Base-by-base conservation (phyloP, 345 rosid species). In the Jatropha curcas region DNA sequence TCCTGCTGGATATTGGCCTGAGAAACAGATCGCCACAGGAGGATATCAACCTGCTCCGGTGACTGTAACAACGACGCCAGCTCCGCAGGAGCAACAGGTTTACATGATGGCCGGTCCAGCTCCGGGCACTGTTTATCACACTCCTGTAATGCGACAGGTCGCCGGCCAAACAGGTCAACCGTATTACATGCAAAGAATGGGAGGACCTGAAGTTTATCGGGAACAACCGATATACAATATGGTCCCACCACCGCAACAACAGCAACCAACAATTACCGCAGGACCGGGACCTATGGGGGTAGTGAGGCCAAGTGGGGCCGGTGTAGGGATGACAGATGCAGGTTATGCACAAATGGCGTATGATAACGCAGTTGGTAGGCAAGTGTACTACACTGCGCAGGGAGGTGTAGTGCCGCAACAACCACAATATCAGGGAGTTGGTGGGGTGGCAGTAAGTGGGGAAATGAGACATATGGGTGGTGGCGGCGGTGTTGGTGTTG, bases 221-320 rank as follows among this genome's bases (percentile, higher is more conserved):
- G 98, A 93, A 33, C 95, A 83, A 31, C 87, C 76, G 56, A n/a
- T 87, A 10, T 91, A 86, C 84, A 88, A 81, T 82, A 24, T 91
- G 79, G 74, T 82, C 59, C 77, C 84, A 31, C 83, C n/a, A 13
- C 76, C 34, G 19, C 81, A 70, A 33, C 79, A 73, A 25, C 63
- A 37, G 27, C 85, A 69, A 14, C 64, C 75, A 33, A 70, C 72
- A 0, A 59, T 68, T 8, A 51, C 82, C 4, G 74, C 83, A 35
- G 72, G 72, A 24, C 76, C 33, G 70, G 76, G 63, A 1, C 71
- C 73, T 1, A 60, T 79, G 76, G 84, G 81, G 28, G 56, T 86
- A 50, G 73, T 77, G 61, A 84, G 89, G 56, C 76, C 82, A 1
- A 35, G 80, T 14, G 80, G 86, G 4, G 67, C n/a, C 73, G 83